These are phyloP conservation scores for Blastocystis hominis DNA, from an alignment of 352 stramenopile genomes.

Conservation along the genomic window DNA sequence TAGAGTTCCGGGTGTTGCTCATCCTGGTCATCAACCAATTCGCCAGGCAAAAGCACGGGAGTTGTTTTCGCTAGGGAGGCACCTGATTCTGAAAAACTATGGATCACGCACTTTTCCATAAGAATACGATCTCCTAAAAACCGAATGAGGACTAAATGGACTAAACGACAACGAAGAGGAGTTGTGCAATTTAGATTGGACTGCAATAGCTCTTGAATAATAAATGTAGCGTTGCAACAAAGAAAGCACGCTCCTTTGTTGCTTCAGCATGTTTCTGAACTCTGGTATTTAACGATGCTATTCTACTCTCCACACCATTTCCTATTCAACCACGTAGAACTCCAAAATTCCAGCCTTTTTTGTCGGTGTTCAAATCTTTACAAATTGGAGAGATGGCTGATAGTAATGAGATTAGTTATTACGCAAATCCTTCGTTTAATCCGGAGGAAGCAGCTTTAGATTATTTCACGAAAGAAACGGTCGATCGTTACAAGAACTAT, in stretches of 20 bases:
- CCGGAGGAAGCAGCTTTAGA: constrained; percentile 7
- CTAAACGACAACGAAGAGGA: background rate
- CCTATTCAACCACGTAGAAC: background rate
- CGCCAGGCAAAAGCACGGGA: background rate
- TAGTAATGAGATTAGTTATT: constrained; percentile 21
- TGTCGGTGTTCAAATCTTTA: background rate
- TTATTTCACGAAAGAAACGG: constrained; percentile 24
- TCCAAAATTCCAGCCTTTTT: background rate
- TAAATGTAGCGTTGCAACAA: background rate
- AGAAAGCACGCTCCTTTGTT: constrained; percentile 5
- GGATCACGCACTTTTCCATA: background rate
- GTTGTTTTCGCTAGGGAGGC: background rate
- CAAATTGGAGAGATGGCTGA: constrained; percentile 10
- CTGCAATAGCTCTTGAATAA: background rate
- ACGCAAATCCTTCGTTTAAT: constrained; percentile 53
- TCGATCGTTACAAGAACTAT: background rate
- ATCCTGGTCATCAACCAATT: constrained; percentile 4
- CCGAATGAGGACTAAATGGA: background rate
- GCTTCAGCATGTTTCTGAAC: constrained; percentile 18
- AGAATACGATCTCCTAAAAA: background rate
- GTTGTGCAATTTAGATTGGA: background rate
- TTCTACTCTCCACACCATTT: background rate
- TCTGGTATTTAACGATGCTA: background rate
- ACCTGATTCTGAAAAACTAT: background rate
- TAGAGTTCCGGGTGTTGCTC: constrained; percentile 9